Evolutionary conservation across 1,139 yeast genomes (phyloP), one percentile per base, ranked within the genome.

Genomic region (Taphrina wiesneri): DNA sequence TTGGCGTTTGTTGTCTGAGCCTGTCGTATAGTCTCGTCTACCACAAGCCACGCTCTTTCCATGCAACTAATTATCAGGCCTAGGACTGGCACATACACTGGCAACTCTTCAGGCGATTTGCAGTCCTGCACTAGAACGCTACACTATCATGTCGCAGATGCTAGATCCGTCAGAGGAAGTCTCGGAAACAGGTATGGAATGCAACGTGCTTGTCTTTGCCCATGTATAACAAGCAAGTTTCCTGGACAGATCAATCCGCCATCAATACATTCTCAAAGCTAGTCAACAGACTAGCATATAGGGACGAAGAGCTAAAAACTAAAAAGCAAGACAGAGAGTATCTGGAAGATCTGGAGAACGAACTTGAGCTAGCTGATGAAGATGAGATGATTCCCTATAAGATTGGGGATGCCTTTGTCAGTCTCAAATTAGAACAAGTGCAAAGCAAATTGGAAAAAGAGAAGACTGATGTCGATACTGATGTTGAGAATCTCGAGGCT

Each of bases 241-340:
- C 86, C 30, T 88, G 92, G 85, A 91, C 84, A 68, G 98, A 93
- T 75, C 99, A 93, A 78, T 86, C 88, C 74, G 84, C 84, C 74
- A 93, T 93, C 78, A 93, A 93, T 76, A 85, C 85, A 74, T 93
- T 93, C 74, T 90, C 97, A 26, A 87, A 91, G 63, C 81, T 91
- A 69, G 89, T 91, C 69, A 80, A 85, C 70, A 84, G 87, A 69
- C 85, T 86, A 71, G 90, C 88, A 70, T 81, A 81, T 34, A 75
- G 85, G 28, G 79, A 81, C 52, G 82, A 77, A n/a, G 80, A 80
- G 60, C 79, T 89, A 56, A 77, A 79, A 41, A 78, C 78, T 66
- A 80, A 81, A 69, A 80, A 82, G 71, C 82, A 84, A 67, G 97
- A 91, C 73, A 89, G 90, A 73, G 98, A 92, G 73, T 90, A 90